Base-by-base conservation (phyloP, 345 rosid species). In the Psidium guajava region DNA sequence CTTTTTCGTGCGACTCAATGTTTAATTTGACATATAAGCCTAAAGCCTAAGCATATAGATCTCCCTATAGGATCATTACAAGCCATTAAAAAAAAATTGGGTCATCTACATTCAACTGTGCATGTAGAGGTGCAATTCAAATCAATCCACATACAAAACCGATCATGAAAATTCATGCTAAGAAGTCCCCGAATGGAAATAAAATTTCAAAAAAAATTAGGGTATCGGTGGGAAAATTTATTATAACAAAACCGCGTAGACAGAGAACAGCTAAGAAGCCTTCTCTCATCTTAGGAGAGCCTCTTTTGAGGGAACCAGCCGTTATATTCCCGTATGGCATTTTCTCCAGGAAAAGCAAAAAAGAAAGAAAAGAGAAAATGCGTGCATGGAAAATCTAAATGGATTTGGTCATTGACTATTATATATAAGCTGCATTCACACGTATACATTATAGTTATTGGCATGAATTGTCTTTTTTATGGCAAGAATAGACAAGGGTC, bases 401-500 rank as follows among this genome's bases (percentile, higher is more conserved):
- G 86, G 89, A 87, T 86, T 84, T 83, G 44, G 73, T 73, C 61
- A 55, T 82, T 82, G 87, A 87, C 54, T 58, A 47, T 12, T 32
- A 36, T n/a, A 82, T 57, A 49, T 25, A 54, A 54, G 47, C 42
- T 83, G 25, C 4, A 15, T 8, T 52, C 22, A 25, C 52, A 15
- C 20, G 54, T 5, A 51, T 21, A 2, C 22, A 6, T 0, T 14
- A 27, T 25, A 42, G 15, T 40, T 55, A 56, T 36, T 74, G 80
- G 80, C 47, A 36, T 36, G 80, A 69, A 36, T 69, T 69, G 47
- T 69, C 47, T 8, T 69, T 87, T 91, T 75, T 82, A 88, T 87
- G 56, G 80, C 47, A 69, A 69, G 40, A 86, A 89, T 86, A 86
- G 96, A 92, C 96, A 91, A 87, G 83, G 80, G 88, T 87, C 93